Percentiles rank a stretch among this genome's conserved stretches.
phyloP scores from a whole-genome alignment of 2,329 filamentous ascomycete species.

The Ophiostoma sp. region DNA sequence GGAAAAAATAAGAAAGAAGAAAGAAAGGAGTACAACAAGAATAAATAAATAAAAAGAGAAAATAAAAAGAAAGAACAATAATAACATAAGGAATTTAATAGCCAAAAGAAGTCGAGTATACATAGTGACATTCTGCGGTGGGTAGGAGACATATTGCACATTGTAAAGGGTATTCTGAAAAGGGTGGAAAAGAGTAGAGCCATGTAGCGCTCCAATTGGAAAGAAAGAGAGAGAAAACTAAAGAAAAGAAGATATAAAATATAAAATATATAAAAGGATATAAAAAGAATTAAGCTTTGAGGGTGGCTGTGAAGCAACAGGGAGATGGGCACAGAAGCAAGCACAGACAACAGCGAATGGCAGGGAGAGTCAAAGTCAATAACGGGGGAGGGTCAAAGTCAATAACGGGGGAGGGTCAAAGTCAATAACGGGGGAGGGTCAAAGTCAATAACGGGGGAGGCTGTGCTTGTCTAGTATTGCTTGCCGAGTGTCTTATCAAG shows the following conservation, averaged over 20 bases:
- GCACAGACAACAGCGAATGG: neutral
- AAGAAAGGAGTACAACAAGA: neutral
- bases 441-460: neutral
- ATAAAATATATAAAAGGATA: neutral
- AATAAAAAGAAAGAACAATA: neutral
- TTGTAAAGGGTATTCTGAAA: neutral
- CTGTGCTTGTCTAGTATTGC: neutral
- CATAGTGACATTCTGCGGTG: neutral
- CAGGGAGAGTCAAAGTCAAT: neutral
- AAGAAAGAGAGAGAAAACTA: neutral
- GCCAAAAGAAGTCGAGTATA: neutral
- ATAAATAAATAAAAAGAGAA: neutral
- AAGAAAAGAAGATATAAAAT: neutral
- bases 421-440: neutral
- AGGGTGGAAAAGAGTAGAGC: no score
- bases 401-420: neutral
- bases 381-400: neutral
- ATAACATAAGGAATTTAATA: neutral
- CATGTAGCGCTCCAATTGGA: neutral
- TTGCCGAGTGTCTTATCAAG: neutral
- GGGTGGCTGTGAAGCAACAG: neutral
- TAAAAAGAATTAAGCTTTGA: slow-evolving; percentile 8
- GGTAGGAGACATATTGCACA: neutral
- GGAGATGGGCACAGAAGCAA: neutral
- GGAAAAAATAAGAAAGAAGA: neutral